Percentiles rank a stretch among this genome's conserved stretches.
Conservation (phyloP, 306 rosid species). For the Dicorynia guianensis region DNA sequence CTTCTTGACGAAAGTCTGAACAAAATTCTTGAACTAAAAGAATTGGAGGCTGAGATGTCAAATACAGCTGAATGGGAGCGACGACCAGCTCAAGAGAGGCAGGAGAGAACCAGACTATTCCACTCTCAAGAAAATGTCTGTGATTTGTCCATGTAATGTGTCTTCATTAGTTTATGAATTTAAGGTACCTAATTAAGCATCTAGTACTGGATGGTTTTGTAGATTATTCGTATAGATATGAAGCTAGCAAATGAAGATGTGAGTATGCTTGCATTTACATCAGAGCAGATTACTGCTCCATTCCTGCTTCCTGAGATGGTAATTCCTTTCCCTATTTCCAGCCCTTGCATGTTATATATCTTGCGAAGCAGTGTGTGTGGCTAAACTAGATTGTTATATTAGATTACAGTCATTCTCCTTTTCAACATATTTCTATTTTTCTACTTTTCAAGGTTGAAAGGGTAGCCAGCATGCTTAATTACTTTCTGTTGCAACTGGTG, state of each 20-base stretch:
- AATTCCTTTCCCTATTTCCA: conserved; percentile 30
- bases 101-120: conserved; percentile 93
- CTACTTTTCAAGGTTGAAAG: conserved; percentile 78
- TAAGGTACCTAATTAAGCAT: conserved; percentile 38
- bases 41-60: conserved; percentile 98
- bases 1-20: conserved; percentile 98
- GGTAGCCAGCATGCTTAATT: conserved; percentile 99
- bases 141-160: conserved; percentile 26
- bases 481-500: conserved; percentile 91
- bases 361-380: conserved; percentile 10
- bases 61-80: conserved; percentile 91
- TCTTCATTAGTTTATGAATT: conserved; percentile 34
- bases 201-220: conserved; percentile 38
- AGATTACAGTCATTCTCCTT: conserved; percentile 24
- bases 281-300: conserved; percentile 94
- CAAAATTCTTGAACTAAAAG: conserved; percentile 97
- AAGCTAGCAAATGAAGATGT: conserved; percentile 98
- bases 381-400: conserved; percentile 18
- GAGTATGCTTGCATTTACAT: conserved; percentile 88
- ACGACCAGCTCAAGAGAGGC: conserved; percentile 94
- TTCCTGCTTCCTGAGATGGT: conserved; percentile 99
- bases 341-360: conserved; percentile 23
- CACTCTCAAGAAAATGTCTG: conserved; percentile 97
- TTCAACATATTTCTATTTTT: conserved; percentile 8
- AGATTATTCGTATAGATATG: conserved; percentile 97